phyloP scores from a whole-genome alignment of 495 filamentous ascomycete genomes.

The Trichocladium uniseriatum region DNA sequence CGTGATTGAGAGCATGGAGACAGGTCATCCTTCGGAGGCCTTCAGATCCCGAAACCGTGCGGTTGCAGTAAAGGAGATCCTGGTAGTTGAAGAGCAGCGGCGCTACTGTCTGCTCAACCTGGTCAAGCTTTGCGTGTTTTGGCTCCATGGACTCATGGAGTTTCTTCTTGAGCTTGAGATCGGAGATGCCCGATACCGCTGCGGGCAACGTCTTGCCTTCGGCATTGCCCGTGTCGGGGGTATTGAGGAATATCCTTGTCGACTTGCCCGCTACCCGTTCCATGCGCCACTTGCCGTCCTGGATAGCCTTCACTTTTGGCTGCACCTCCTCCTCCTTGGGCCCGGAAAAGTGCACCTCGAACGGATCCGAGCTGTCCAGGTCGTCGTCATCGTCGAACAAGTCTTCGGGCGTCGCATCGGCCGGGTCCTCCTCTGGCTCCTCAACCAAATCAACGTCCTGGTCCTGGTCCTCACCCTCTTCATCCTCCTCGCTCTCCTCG shows the following conservation, averaged over 20 bases:
- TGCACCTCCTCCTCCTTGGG: slow-evolving; percentile 49
- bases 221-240: slow-evolving; percentile 23
- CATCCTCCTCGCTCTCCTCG: slow-evolving; percentile 7
- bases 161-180: slow-evolving; percentile 55
- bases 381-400: slow-evolving; percentile 41
- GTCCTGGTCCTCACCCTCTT: slow-evolving; percentile 14
- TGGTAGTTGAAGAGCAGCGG: slow-evolving; percentile 66
- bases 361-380: slow-evolving; percentile 57
- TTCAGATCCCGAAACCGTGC: slow-evolving; percentile 54
- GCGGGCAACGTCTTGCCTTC: slow-evolving; percentile 15
- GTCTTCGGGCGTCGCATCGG: slow-evolving; percentile 27
- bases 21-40: slow-evolving; percentile 63
- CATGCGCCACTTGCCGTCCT: slow-evolving; percentile 52
- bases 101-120: slow-evolving; percentile 42
- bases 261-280: slow-evolving; percentile 36
- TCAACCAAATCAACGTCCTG: slow-evolving; percentile 20
- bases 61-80: slow-evolving; percentile 69
- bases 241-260: slow-evolving; percentile 31
- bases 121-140: slow-evolving; percentile 37
- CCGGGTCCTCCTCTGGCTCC: slow-evolving; percentile 37
- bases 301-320: slow-evolving; percentile 40
- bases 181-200: slow-evolving; percentile 29
- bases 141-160: slow-evolving; percentile 24
- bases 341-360: slow-evolving; percentile 66
- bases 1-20: slow-evolving; percentile 79